Base-by-base conservation (phyloP, 306 rosid species). In the Amphicarpaea edgeworthii region DNA sequence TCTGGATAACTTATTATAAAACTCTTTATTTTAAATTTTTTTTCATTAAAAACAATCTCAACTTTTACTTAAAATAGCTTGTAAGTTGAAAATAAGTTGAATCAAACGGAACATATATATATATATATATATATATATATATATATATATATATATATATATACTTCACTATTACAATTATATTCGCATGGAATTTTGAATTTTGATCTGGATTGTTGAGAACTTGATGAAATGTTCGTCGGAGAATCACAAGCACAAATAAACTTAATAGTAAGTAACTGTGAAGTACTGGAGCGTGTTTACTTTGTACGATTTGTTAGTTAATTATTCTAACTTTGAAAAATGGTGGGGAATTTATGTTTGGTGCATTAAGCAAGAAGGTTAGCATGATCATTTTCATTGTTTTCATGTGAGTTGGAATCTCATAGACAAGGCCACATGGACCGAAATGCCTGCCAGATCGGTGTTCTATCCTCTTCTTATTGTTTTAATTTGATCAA, bases 391-490 rank as follows among this genome's bases (percentile, higher is more conserved):
- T 38, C 20, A 42, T 65, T 65, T 65, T 41, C 19, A 7, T 42
- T 12, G 49, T 70, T 70, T 50, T 70, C 50, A 53, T 17, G 76
- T 19, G 64, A 34, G 63, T 14, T 34, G 30, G 70, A 55, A 43
- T 34, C 75, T 65, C 7, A 0, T 0, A 12, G 51, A 57, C 72
- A 72, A 49, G 14, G 26, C 50, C 79, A 65, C 76, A 24, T 71
- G 78, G 61, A 71, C 63, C 68, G 45, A 62, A 16, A 40, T 76
- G 1, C 1, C 5, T 70, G 69, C 75, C 70, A 76, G 64, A 20
- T 76, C 40, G 28, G 7, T 28, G 42, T 20, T 15, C 17, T 55
- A 20, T 57, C 42, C 0, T 24, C 53, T 0, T 45, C 53, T 0
- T 10, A 37, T 58, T 41, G 28, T 47, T 68, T 51, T 62, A 34